Evolutionary conservation across 2,329 filamentous ascomycete genomes (phyloP), one percentile per base, ranked within the genome.

Genomic region (Apiospora koreana): DNA sequence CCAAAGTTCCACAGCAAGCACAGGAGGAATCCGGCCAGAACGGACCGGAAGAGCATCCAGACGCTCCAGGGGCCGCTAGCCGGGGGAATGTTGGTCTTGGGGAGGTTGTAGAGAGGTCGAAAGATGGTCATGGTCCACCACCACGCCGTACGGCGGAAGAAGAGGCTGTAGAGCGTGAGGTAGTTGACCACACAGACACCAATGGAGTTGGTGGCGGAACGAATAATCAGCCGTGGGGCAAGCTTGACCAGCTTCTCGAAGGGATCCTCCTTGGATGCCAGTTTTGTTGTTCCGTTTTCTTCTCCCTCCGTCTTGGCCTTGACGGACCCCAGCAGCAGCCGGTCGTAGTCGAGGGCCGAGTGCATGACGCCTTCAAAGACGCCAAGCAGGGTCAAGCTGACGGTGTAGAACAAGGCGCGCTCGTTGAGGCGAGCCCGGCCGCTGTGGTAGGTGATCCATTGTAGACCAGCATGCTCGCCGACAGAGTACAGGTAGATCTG

Each of bases 391-490:
- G 91, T 78, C 74, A 96, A 88, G 76, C 93, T 90, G 71, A 87
- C 88, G 43, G 93, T 90, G 67, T 97, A 84, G 78, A 94, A 96
- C 35, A 98, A 87, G 0, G 94, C 92, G 73, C 93, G 89, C 84
- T 98, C 95, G 79, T 98, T 98, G 71, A 98, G 82, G 68, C 90
- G 87, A 25, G 92, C 87, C 45, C 94, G 88, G 74, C 87, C 91
- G 72, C 85, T 90, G 80, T 88, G 89, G 74, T 89, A 87, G 69
- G 92, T 92, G 74, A 97, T 90, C 88, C 92, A 93, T 73, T 88
- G 87, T 69, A 98, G 85, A 72, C 91, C 90, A 68, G 88, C 86
- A 48, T 82, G 81, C 23, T 84, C 82, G 28, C 90, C 83, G 68
- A 88, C 85, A 4, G 92, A 92, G 87, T 91, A 94, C 28, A 97